Evolutionary conservation across 1,284 basidiomycete species (phyloP).

Genomic region (Anthracocystis walkeri): DNA sequence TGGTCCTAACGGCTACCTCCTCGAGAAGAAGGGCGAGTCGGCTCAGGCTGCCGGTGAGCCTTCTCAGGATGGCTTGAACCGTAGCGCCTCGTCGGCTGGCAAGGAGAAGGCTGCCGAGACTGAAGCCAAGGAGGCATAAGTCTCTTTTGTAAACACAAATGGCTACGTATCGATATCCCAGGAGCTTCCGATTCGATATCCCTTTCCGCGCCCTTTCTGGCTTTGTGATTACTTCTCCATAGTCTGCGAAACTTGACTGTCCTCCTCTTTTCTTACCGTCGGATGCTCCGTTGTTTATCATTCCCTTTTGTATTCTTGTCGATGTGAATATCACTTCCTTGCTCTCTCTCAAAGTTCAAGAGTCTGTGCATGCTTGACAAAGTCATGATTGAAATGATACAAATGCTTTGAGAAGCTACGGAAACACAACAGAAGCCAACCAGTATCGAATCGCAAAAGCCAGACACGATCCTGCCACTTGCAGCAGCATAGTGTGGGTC

Average conservation of each 20-base stretch:
- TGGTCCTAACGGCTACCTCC: constrained; percentile 79
- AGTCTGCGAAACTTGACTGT: too few species aligned
- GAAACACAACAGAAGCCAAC: constrained; percentile 61
- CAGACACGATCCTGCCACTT: constrained; percentile 50
- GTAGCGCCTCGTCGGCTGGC: constrained; percentile 44
- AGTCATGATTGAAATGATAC: constrained; percentile 3
- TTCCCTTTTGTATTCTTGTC: not conserved
- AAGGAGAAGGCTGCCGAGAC: constrained; percentile 57
- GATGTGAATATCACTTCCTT: constrained; percentile 26
- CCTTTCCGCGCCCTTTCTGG: not conserved
- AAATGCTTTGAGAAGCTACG: constrained; percentile 9
- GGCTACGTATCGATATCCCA: constrained; percentile 45
- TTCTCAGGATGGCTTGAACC: constrained; percentile 58
- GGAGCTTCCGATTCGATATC: constrained; percentile 46
- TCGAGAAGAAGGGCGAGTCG: constrained; percentile 70
- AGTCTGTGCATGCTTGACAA: not conserved
- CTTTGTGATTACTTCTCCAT: too few species aligned
- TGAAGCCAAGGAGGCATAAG: constrained; percentile 50
- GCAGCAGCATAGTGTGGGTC: constrained; percentile 57
- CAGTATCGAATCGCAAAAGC: constrained; percentile 66
- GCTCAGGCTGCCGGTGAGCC: constrained; percentile 54
- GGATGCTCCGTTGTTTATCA: constrained; percentile 42
- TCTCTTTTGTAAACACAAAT: not conserved
- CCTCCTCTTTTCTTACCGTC: constrained; percentile 6
- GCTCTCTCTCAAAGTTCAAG: not conserved